Conservation (phyloP, 345 rosid genomes). For the Clausena lansium region DNA sequence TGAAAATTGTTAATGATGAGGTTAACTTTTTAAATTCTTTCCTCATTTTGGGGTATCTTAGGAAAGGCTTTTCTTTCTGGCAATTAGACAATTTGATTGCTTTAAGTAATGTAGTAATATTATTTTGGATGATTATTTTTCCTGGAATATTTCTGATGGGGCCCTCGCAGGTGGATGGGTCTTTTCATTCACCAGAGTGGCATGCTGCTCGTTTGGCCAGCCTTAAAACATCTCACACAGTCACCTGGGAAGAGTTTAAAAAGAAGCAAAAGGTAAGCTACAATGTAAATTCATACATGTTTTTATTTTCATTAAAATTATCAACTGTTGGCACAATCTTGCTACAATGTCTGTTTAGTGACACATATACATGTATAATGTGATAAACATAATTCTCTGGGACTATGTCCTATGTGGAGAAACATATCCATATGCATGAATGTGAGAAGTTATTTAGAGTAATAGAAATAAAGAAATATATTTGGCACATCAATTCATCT, state of each 20-base stretch:
- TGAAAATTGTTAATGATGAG: background rate
- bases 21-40: background rate
- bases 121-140: conserved; percentile 10
- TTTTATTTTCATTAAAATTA: background rate
- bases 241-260: conserved; percentile 96
- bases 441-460: background rate
- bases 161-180: conserved; percentile 99
- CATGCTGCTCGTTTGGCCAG: conserved; percentile 99
- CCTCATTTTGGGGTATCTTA: background rate
- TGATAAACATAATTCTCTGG: background rate
- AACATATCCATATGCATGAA: background rate
- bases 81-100: background rate
- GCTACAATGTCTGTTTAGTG: background rate
- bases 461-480: background rate
- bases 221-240: conserved; percentile 88
- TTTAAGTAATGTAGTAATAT: background rate
- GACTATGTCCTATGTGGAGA: background rate
- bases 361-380: background rate
- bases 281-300: background rate
- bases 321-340: background rate
- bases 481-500: background rate
- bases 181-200: conserved; percentile 99
- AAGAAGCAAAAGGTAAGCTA: conserved; percentile 77
- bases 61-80: background rate
- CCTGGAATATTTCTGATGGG: conserved; percentile 83